Evolutionary conservation across 192 early-diverging fungal species (phyloP).

Genomic region (Lobulomyces angularis): DNA sequence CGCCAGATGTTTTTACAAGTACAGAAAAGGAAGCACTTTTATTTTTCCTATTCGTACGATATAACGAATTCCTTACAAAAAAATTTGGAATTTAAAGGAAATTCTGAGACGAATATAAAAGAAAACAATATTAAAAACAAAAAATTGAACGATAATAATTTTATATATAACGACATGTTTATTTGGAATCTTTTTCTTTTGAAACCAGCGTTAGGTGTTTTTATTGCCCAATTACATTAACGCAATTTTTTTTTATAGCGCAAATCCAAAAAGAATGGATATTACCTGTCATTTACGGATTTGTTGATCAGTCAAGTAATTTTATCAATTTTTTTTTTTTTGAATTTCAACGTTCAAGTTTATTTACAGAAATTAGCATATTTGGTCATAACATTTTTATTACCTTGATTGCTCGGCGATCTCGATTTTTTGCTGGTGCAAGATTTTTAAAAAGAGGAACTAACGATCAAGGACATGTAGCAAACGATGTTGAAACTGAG

Average conservation of each 20-base stretch:
- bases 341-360: background rate
- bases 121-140: constrained; percentile 2
- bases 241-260: constrained; percentile 26
- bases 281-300: constrained; percentile 81
- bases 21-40: constrained; percentile 89
- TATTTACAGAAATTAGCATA: constrained; percentile 62
- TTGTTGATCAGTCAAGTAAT: constrained; percentile 89
- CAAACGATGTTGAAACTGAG: constrained; percentile 98
- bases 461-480: constrained; percentile 90
- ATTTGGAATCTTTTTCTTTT: constrained; percentile 85
- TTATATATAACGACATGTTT: constrained; percentile 73
- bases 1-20: constrained; percentile 81
- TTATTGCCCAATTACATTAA: constrained; percentile 36
- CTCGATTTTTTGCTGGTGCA: constrained; percentile 88
- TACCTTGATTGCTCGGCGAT: constrained; percentile 88
- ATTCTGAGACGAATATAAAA: background rate
- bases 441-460: constrained; percentile 90
- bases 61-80: constrained; percentile 79
- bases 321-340: background rate
- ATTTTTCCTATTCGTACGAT: constrained; percentile 95
- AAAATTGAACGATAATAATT: constrained; percentile 6
- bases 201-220: constrained; percentile 45
- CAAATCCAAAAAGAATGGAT: constrained; percentile 39
- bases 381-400: constrained; percentile 83
- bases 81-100: constrained; percentile 53